A percentile compares a stretch with the other conserved stretches of the same genome.
Conservation (phyloP, 768 basidiomycete species). For the Rhodosporidiobolus sp. region DNA sequence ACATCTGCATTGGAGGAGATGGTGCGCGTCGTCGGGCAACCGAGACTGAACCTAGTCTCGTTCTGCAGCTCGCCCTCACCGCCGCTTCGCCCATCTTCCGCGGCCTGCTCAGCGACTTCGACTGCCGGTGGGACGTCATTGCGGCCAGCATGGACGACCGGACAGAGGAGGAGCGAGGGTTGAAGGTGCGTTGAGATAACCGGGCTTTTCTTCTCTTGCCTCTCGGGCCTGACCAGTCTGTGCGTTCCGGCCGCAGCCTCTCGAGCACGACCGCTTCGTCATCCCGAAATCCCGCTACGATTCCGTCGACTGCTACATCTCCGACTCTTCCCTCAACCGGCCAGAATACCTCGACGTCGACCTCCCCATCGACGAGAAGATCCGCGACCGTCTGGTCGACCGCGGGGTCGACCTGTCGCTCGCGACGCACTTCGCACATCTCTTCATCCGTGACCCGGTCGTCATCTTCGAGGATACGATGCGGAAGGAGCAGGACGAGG, state of each 20-base stretch:
- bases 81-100: constrained; percentile 93
- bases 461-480: constrained; percentile 92
- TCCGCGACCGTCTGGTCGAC: constrained; percentile 67
- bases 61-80: constrained; percentile 74
- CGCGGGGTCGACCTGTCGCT: constrained; percentile 83
- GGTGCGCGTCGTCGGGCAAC: too few species aligned
- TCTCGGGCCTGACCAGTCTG: neutral
- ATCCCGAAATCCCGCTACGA: constrained; percentile 98
- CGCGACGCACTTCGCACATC: constrained; percentile 85
- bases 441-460: constrained; percentile 96
- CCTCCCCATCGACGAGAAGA: constrained; percentile 70
- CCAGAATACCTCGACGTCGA: constrained; percentile 90
- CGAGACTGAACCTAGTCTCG: neutral
- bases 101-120: constrained; percentile 91
- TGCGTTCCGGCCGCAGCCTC: constrained; percentile 57
- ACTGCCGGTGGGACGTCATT: constrained; percentile 98
- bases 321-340: constrained; percentile 70
- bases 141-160: constrained; percentile 98
- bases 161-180: constrained; percentile 87
- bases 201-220: too few species aligned
- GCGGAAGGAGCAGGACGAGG: constrained; percentile 79
- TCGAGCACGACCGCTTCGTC: constrained; percentile 66
- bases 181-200: constrained; percentile 60
- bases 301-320: constrained; percentile 88
- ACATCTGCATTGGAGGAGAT: too few species aligned